Percentiles rank a stretch among this genome's conserved stretches.
Conservation (phyloP, 331 rosid species). For the Rhamnella rubrinervis region DNA sequence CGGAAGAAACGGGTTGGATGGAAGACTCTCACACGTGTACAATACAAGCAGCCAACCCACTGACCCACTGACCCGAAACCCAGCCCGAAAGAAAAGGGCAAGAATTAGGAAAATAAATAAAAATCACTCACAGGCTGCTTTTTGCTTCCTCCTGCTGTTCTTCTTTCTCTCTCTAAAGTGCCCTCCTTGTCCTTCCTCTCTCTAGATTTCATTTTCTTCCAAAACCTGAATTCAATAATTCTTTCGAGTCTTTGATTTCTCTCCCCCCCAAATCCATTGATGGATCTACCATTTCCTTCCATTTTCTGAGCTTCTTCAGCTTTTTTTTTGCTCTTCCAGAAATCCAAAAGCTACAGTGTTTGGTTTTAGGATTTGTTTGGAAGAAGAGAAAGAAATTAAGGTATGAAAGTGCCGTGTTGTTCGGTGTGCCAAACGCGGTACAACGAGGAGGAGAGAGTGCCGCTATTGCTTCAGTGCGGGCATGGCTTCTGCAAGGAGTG, state of each 20-base stretch:
- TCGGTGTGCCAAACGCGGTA: conserved; percentile 95
- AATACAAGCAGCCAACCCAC: too few relatives aligned
- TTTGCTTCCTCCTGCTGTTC: too few relatives aligned
- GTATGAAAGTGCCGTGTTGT: conserved; percentile 95
- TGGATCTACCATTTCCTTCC: not conserved
- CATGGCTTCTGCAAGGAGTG: conserved; percentile 96
- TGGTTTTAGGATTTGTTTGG: conserved; percentile 16
- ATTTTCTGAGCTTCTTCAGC: not conserved
- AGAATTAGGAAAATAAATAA: not conserved
- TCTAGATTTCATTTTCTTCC: not conserved
- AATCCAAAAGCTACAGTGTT: not conserved
- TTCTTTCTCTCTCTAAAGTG: not conserved
- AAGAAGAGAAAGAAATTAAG: conserved; percentile 6
- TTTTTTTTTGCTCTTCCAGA: too few relatives aligned
- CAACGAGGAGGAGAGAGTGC: conserved; percentile 95
- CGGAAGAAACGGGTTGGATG: too few relatives aligned
- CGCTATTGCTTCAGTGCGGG: conserved; percentile 95
- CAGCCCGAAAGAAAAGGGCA: not conserved
- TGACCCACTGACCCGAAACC: too few relatives aligned
- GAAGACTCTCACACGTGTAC: too few relatives aligned
- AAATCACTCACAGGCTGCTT: not conserved
- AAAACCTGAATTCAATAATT: not conserved
- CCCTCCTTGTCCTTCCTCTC: not conserved
- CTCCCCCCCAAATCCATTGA: not conserved
- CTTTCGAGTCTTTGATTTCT: not conserved